A percentile compares a stretch with the other conserved stretches of the same genome.
Conservation (phyloP, 2,329 filamentous ascomycete species). For the Botrytis byssoidea region DNA sequence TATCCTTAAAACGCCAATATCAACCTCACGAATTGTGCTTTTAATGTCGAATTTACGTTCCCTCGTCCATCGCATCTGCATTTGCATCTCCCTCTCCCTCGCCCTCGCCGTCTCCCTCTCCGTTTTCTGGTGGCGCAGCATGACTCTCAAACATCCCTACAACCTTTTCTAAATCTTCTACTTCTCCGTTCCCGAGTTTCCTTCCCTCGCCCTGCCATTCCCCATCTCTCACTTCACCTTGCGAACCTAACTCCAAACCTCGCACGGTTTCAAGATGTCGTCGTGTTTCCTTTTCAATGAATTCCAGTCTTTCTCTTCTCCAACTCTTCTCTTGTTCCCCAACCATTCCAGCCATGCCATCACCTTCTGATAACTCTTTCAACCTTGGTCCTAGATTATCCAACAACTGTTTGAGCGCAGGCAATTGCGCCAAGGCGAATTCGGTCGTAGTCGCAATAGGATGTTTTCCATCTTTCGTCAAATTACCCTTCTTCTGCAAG, state of each 20-base stretch:
- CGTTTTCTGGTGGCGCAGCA: conserved; percentile 18
- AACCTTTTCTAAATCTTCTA: conserved; percentile 56
- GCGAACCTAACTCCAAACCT: conserved; percentile 62
- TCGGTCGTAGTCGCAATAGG: conserved; percentile 69
- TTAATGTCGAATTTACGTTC: background rate
- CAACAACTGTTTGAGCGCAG: conserved; percentile 71
- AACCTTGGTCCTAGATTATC: conserved; percentile 66
- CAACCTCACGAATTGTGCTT: background rate
- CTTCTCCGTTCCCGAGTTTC: conserved; percentile 51
- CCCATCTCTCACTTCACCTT: conserved; percentile 63
- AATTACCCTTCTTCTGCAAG: conserved; percentile 52
- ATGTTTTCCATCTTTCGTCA: conserved; percentile 51
- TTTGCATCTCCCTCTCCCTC: conserved; percentile 23
- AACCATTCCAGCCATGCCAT: conserved; percentile 41
- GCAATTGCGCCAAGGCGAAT: conserved; percentile 81
- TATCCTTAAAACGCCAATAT: conserved; percentile 21
- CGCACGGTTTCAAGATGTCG: conserved; percentile 71
- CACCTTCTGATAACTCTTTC: conserved; percentile 42
- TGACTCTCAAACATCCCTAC: conserved; percentile 45
- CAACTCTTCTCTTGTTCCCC: conserved; percentile 52
- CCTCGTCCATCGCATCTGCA: conserved; percentile 33
- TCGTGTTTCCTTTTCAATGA: conserved; percentile 77
- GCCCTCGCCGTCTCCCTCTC: conserved; percentile 12
- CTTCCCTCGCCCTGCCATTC: conserved; percentile 60
- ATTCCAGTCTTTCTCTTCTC: conserved; percentile 70